Evolutionary conservation across 306 rosid species (phyloP).

Genomic region (Cucumis hystrix): DNA sequence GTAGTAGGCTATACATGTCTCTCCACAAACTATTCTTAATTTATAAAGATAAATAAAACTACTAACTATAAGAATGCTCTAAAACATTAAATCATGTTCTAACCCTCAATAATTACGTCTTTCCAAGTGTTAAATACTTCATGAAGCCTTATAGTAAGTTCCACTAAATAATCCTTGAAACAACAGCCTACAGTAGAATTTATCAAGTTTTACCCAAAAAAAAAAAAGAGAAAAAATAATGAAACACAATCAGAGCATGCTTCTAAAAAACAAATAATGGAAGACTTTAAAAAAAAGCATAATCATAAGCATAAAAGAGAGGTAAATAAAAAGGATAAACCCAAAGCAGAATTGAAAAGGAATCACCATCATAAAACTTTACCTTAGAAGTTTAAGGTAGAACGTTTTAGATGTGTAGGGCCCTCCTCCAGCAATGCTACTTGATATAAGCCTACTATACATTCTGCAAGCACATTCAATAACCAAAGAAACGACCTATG

Average conservation of each 20-base stretch:
- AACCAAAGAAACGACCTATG: neutral
- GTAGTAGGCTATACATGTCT: too few species aligned
- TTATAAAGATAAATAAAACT: too few species aligned
- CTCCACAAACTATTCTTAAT: too few species aligned
- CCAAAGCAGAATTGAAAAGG: neutral
- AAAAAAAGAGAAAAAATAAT: too few species aligned
- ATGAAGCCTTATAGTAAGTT: too few species aligned
- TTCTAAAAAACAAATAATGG: neutral
- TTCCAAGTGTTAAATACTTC: too few species aligned
- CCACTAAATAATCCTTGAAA: too few species aligned
- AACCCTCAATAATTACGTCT: too few species aligned
- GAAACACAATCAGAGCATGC: neutral
- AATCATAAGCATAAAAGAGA: neutral
- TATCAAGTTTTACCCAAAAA: too few species aligned
- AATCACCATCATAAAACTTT: conserved; percentile 4
- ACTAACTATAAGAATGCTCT: too few species aligned
- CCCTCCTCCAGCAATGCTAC: conserved; percentile 83
- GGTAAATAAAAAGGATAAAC: neutral
- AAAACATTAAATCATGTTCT: too few species aligned
- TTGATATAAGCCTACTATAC: conserved; percentile 97
- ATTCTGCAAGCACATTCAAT: conserved; percentile 42
- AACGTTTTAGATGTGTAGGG: conserved; percentile 81
- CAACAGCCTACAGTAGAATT: too few species aligned
- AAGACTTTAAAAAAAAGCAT: neutral
- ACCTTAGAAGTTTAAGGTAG: conserved; percentile 86